These are phyloP conservation scores for Trichoderma koningiopsis DNA, from an alignment of 2,329 filamentous ascomycete species.

Conservation along the genomic window DNA sequence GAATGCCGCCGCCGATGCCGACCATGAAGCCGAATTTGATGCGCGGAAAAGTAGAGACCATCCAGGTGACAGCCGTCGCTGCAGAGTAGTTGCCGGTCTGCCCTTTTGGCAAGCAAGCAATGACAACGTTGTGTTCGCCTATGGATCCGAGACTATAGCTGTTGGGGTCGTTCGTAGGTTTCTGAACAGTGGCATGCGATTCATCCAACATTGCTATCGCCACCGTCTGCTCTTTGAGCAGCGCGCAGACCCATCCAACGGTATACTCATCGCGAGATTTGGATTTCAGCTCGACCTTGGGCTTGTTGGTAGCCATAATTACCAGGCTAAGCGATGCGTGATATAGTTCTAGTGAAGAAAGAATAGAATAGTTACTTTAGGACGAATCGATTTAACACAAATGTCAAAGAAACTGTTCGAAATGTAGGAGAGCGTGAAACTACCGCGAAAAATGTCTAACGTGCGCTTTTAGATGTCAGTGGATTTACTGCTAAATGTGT, in stretches of 20 bases:
- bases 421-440: no score
- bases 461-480: no score
- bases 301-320: no score
- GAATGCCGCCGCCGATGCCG: constrained; percentile 48
- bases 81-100: constrained; percentile 29
- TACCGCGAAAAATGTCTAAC: no score
- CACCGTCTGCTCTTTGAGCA: constrained; percentile 37
- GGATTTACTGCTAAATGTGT: no score
- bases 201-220: constrained; percentile 37
- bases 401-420: no score
- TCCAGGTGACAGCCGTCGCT: constrained; percentile 19
- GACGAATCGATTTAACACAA: no score
- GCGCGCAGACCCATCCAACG: constrained; percentile 40
- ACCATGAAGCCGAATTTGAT: constrained; percentile 30
- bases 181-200: constrained; percentile 28
- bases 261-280: constrained; percentile 29
- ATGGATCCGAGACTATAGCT: constrained; percentile 34
- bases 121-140: constrained; percentile 34
- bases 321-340: no score
- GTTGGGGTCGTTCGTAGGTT: constrained; percentile 31
- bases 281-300: no score
- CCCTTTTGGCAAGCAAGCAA: constrained; percentile 32
- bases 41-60: constrained; percentile 29
- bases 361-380: no score
- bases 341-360: no score